Base-by-base conservation (phyloP, 257 asterid genomes). In the Ocimum tenuiflorum region DNA sequence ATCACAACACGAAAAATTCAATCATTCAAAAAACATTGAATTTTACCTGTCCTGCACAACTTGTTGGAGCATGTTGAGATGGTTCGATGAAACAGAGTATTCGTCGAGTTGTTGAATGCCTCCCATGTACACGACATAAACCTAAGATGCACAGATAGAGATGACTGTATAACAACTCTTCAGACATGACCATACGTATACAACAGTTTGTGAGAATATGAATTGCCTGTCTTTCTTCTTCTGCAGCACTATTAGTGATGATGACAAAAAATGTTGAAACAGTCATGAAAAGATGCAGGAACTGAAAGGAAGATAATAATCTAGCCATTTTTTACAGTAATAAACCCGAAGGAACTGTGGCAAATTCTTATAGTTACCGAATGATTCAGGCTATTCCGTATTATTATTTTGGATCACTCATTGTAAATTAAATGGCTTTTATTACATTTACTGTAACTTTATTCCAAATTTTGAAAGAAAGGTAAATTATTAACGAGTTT, bases 91-190 rank as follows among this genome's bases (percentile, higher is more conserved):
- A 11, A 53, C 45, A 6, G 76, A 51, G 27, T 23, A 8, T 4
- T 53, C 41, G 17, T 64, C 56, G 46, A 10, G 38, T 19, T 66
- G 3, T 0, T 60, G 68, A 52, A 60, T 65, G 17, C 49, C 58
- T 53, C 77, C 77, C 64, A 66, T 66, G 74, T 71, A 76, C 22
- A 76, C 77, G 15, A 71, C 23, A 29, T 76, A 31, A 29, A 71
- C 56, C 80, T 75, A 23, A 2, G 36, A 51, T 17, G 8, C 4
- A 45, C 8, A 14, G 6, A 6, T 45, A 3, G 10, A 14, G 17
- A 43, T 43, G 50, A 8, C 8, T 36, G 8, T 7, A 36, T 8
- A 6, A 36, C 7, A 36, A 0, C 0, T 8, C 12, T 39, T 39
- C 45, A 39, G n/a, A 39, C 45, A 39, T 39, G n/a, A 39, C 11